Conservation (phyloP, 202 grass and related monocot species). For the Saccharum hybrid region DNA sequence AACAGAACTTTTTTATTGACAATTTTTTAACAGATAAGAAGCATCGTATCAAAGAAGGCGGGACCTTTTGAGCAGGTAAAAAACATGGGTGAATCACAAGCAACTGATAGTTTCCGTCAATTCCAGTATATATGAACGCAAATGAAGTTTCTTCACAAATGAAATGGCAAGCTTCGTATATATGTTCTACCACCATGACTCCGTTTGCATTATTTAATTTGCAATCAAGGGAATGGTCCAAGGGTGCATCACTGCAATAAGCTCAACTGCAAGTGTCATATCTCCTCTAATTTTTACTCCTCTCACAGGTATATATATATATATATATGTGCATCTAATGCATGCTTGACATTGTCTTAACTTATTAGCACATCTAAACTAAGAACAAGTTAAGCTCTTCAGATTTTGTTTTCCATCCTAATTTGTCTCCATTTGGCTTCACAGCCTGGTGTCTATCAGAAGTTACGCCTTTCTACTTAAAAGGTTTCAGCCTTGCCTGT, state of each 20-base stretch:
- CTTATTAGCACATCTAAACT: constrained; percentile 4
- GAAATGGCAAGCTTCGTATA: constrained; percentile 22
- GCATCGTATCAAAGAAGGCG: constrained; percentile 81
- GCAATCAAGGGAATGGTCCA: constrained; percentile 79
- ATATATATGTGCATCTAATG: neutral
- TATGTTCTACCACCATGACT: neutral
- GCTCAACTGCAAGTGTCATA: constrained; percentile 76
- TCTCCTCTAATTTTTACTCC: constrained; percentile 79
- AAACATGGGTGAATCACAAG: neutral
- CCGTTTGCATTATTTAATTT: constrained; percentile 12
- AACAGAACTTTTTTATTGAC: neutral
- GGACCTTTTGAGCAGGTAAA: constrained; percentile 82
- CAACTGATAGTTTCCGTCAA: neutral
- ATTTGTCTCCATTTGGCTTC: constrained; percentile 8
- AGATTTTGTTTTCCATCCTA: constrained; percentile 14
- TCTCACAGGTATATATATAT: constrained; percentile 62
- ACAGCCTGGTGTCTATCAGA: constrained; percentile 82
- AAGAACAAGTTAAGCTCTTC: constrained; percentile 24
- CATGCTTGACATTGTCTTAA: neutral
- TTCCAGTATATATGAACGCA: neutral
- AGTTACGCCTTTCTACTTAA: constrained; percentile 69
- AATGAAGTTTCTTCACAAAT: constrained; percentile 1
- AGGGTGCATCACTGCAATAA: constrained; percentile 83
- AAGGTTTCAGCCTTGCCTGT: constrained; percentile 87
- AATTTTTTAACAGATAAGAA: constrained; percentile 70